Conservation (phyloP, 768 basidiomycete species). For the Leccinum fibrillosum region DNA sequence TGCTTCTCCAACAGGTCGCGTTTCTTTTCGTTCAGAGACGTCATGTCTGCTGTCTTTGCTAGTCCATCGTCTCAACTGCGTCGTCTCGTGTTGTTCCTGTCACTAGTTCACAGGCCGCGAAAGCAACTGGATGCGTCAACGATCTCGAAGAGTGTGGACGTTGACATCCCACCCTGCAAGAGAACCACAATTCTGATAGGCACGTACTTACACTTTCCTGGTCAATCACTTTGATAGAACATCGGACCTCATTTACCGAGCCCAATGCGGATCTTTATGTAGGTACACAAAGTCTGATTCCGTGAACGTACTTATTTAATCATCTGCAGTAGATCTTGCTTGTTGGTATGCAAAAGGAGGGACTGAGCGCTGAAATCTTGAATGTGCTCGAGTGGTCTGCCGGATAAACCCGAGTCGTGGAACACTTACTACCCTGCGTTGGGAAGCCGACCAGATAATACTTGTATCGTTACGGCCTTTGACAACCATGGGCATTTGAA, state of each 20-base stretch:
- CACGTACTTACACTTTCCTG: neutral
- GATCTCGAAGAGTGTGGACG: neutral
- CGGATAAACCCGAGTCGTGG: neutral
- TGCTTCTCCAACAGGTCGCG: neutral
- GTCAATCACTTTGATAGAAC: neutral
- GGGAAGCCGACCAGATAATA: neutral
- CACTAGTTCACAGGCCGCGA: neutral
- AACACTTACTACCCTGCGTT: neutral
- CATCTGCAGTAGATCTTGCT: neutral
- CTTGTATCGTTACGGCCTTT: neutral
- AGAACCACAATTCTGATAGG: neutral
- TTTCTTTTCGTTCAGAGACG: neutral
- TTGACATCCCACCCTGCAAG: neutral
- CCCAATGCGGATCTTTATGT: neutral
- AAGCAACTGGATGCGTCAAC: neutral
- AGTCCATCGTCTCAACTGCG: neutral
- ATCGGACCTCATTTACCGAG: neutral
- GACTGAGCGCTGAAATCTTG: neutral
- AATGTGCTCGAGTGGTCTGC: neutral
- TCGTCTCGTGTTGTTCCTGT: neutral
- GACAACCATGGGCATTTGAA: neutral
- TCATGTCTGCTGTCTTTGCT: neutral
- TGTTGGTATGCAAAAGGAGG: too few relatives aligned
- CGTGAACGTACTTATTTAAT: neutral
- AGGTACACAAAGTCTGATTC: neutral